Evolutionary conservation across 345 rosid species (phyloP), one percentile per base, ranked within the genome.

Genomic region (Gossypium rotundifolium): DNA sequence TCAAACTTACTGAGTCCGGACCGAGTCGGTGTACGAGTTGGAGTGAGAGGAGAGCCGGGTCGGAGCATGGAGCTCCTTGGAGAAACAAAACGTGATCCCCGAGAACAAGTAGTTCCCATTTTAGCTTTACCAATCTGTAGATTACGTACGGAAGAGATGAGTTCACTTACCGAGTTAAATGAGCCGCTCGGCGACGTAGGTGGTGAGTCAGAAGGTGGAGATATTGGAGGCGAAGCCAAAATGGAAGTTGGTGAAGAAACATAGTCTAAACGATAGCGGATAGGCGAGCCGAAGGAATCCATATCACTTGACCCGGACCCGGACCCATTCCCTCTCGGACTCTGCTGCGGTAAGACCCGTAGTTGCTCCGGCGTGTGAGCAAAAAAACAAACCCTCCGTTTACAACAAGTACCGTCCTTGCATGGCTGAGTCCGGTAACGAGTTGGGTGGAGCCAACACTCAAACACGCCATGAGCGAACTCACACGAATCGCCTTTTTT

Each of bases 391-490:
- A 93, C 93, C 58, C 83, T 83, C 12, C 98, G 84, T 45, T 81
- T 81, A 77, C 97, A 89, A 75, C 75, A 80, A 0, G 77, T 83
- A 0, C 98, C 98, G 33, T 91, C 98, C 65, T 91, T 93, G 73
- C 98, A 91, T 1, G 94, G 92, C 76, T 87, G 93, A 9, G 98
- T 93, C 1, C 98, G 86, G 79, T 93, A 91, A 6, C 93, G 87
- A 0, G 87, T 84, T 2, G 98, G 97, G 68, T 93, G 98, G 2
- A 93, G 89, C 98, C 98, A 93, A 76, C 92, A 93, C 89, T 90
- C 97, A 17, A 93, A 93, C 0, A 93, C 97, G 1, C 97, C 98
- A 38, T 81, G 92, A 52, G 90, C 85, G 9, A 81, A 84, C 80
- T 87, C 93, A 46, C 89, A 87, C 0, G 79, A 65, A 8, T 84